Evolutionary conservation across 2,329 filamentous ascomycete genomes (phyloP).

Genomic region (Pseudocercospora fuligena): DNA sequence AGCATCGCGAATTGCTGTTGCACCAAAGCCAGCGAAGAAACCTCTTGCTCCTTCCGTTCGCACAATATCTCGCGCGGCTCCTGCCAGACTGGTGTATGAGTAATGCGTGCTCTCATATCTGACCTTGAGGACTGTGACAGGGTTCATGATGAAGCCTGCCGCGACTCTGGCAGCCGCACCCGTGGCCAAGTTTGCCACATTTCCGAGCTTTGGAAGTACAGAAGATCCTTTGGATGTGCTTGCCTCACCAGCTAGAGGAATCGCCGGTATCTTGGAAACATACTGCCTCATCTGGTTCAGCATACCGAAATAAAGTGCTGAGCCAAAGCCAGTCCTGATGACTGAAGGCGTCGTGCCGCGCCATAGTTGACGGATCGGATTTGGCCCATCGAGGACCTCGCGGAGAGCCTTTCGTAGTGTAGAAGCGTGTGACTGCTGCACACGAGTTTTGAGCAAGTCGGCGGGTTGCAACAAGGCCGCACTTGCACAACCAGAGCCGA

Average conservation of each 20-base stretch:
- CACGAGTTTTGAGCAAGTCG: conserved; percentile 93
- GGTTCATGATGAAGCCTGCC: conserved; percentile 92
- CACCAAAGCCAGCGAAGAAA: conserved; percentile 92
- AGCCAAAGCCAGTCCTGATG: conserved; percentile 90
- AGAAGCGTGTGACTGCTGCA: conserved; percentile 78
- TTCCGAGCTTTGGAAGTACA: conserved; percentile 78
- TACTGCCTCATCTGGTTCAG: conserved; percentile 67
- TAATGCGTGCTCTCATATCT: conserved; percentile 91
- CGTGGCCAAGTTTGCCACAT: conserved; percentile 81
- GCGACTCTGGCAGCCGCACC: conserved; percentile 83
- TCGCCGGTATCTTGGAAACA: conserved; percentile 37
- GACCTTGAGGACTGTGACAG: conserved; percentile 94
- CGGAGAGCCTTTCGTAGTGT: conserved; percentile 71
- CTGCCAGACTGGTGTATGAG: conserved; percentile 74
- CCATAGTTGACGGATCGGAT: conserved; percentile 79
- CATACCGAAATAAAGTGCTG: conserved; percentile 89
- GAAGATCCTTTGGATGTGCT: conserved; percentile 57
- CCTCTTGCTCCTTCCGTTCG: conserved; percentile 74
- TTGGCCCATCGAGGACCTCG: conserved; percentile 68
- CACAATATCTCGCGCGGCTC: conserved; percentile 76
- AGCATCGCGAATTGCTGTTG: conserved; percentile 91
- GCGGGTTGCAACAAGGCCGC: conserved; percentile 91
- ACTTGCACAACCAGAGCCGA: conserved; percentile 84
- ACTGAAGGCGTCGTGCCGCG: conserved; percentile 89
- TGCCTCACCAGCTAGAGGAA: conserved; percentile 17